Evolutionary conservation across 495 filamentous ascomycete species (phyloP), one percentile per base, ranked within the genome.

Genomic region (Trichoderma gamsii): DNA sequence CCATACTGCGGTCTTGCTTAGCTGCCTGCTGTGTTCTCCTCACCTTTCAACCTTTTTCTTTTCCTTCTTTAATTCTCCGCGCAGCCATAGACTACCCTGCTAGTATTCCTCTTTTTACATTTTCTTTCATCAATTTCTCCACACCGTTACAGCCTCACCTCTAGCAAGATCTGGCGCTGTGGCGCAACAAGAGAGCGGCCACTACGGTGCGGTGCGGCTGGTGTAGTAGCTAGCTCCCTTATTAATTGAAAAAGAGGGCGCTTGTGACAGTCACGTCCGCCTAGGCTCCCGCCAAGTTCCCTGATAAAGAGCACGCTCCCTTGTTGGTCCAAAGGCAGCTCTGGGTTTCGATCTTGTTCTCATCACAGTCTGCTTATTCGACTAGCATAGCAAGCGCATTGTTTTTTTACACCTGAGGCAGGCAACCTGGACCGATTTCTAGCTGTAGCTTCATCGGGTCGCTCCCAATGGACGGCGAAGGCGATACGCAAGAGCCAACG

Each of bases 391-490:
- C 52, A 12, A 29, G 25, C 49, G 49, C 49, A 52, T n/a, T n/a
- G n/a, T n/a, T 16, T 12, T 16, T 44, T 16, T 44, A 8, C 16
- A 2, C 49, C 15, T 18, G 3, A 9, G 63, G 4, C 23, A n/a
- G 21, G 32, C 32, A 41, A 65, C 32, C 63, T 21, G 63, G 63
- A 52, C 32, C 18, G 63, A 15, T 41, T 65, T 41, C 18, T 11
- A 27, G 63, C 41, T 32, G 32, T 18, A n/a, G 32, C 63, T 13
- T 41, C 63, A 21, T 32, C 35, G 63, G 63, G 63, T 44, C 63
- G 63, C 41, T 51, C 43, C 65, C 65, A 66, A 66, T 66, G 65
- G 65, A 66, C 23, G 65, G 41, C 65, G 65, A 66, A 9, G 65
- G 25, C 38, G 38, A 7, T 3, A 44, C 64, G 32, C 64, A 44